Evolutionary conservation across 164 flowering plant species (phyloP).

Genomic region (Platanus orientalis): DNA sequence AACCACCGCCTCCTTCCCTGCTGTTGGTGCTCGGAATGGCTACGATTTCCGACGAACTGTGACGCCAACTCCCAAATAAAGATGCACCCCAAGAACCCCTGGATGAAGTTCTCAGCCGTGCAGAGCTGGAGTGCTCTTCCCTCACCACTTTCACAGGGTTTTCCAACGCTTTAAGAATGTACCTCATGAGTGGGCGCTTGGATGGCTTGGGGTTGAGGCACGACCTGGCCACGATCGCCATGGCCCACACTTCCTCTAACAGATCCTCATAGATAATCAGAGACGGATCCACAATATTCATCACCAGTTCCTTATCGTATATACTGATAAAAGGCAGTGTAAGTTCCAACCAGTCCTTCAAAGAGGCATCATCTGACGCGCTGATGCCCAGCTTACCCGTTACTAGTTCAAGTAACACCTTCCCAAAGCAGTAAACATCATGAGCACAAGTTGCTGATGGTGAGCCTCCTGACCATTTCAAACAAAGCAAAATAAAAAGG

Average conservation of each 20-base stretch:
- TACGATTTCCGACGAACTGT: slow-evolving; percentile 59
- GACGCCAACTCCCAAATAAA: slow-evolving; percentile 92
- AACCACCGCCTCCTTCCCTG: slow-evolving; percentile 43
- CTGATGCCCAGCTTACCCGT: slow-evolving; percentile 85
- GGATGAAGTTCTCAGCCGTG: slow-evolving; percentile 73
- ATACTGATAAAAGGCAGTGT: slow-evolving; percentile 58
- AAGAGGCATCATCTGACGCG: slow-evolving; percentile 38
- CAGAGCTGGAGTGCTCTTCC: slow-evolving; percentile 63
- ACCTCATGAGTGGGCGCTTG: slow-evolving; percentile 67
- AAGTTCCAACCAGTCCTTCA: slow-evolving; percentile 61
- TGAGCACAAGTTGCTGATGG: slow-evolving; percentile 63
- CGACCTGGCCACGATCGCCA: slow-evolving; percentile 80
- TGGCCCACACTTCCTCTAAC: slow-evolving; percentile 94
- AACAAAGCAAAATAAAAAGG: not conserved
- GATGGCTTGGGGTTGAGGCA: slow-evolving; percentile 88
- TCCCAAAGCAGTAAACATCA: slow-evolving; percentile 85
- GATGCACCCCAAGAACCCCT: slow-evolving; percentile 92
- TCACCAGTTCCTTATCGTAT: slow-evolving; percentile 65
- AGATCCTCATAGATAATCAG: slow-evolving; percentile 74
- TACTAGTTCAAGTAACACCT: slow-evolving; percentile 79
- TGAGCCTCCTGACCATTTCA: slow-evolving; percentile 44
- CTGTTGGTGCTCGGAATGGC: slow-evolving; percentile 28
- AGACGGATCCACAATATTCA: slow-evolving; percentile 71
- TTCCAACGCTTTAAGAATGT: slow-evolving; percentile 79
- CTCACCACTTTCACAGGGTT: slow-evolving; percentile 84